A percentile compares a stretch with the other conserved stretches of the same genome.
phyloP scores from a whole-genome alignment of 805 yeast genomes.

The Candida boleticola region DNA sequence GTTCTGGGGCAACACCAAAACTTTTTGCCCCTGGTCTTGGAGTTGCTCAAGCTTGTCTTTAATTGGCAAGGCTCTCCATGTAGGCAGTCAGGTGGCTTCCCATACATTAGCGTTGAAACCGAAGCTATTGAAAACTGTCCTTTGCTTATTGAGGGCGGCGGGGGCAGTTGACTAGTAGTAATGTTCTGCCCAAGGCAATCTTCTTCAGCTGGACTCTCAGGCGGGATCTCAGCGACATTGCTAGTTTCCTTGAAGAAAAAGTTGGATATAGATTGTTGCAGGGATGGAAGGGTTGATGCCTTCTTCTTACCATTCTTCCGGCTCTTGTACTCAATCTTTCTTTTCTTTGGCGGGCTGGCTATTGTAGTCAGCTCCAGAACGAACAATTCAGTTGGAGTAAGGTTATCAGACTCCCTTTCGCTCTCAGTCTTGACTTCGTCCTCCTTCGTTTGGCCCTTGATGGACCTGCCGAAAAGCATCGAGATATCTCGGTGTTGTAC shows the following conservation, averaged over 20 bases:
- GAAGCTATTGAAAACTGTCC: slow-evolving; percentile 6
- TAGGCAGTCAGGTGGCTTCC: slow-evolving; percentile 25
- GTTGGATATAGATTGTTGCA: slow-evolving; percentile 23
- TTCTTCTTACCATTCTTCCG: slow-evolving; percentile 14
- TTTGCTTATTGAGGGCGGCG: not conserved
- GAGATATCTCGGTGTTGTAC: slow-evolving; percentile 32
- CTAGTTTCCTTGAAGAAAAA: slow-evolving; percentile 17
- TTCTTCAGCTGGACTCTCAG: not conserved
- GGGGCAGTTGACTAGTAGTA: not conserved
- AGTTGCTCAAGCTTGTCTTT: slow-evolving; percentile 24
- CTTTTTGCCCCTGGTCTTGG: slow-evolving; percentile 26
- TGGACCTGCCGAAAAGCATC: slow-evolving; percentile 19
- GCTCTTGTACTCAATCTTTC: slow-evolving; percentile 15
- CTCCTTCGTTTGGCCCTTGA: not conserved
- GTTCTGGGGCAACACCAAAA: slow-evolving; percentile 30
- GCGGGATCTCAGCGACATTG: not conserved
- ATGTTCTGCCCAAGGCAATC: no score
- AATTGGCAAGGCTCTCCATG: slow-evolving; percentile 25
- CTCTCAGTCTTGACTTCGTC: not conserved
- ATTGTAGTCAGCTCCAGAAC: not conserved
- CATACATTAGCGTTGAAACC: slow-evolving; percentile 16
- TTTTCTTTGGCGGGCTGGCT: slow-evolving; percentile 6
- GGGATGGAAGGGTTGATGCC: not conserved
- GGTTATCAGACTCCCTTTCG: not conserved
- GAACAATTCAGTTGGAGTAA: not conserved